phyloP scores from a whole-genome alignment of 208 protist genomes.

The Borovskyia barvae region DNA sequence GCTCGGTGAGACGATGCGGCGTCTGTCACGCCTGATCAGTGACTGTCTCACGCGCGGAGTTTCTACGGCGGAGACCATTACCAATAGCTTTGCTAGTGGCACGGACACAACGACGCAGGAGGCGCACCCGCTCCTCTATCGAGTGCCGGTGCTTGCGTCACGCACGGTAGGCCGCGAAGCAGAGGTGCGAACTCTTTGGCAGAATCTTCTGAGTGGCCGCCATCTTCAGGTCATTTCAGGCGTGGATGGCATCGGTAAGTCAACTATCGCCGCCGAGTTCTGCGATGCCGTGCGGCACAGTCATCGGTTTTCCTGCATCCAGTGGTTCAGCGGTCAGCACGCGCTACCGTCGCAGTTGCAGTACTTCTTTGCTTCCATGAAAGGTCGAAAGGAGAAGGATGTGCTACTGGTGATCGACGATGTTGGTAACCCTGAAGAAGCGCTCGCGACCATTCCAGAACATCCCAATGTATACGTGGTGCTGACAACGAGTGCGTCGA shows the following conservation, averaged over 20 bases:
- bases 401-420: constrained; percentile 86
- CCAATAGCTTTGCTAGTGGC: constrained; percentile 16
- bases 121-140: constrained; percentile 69
- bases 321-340: constrained; percentile 72
- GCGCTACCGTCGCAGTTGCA: constrained; percentile 32
- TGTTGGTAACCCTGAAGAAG: constrained; percentile 28
- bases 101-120: constrained; percentile 7
- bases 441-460: constrained; percentile 38
- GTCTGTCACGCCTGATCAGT: constrained; percentile 6
- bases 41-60: background rate
- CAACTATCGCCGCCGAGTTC: constrained; percentile 81
- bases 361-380: constrained; percentile 76
- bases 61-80: constrained; percentile 12
- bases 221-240: constrained; percentile 69
- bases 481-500: constrained; percentile 44
- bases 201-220: constrained; percentile 68
- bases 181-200: constrained; percentile 78
- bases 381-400: constrained; percentile 69
- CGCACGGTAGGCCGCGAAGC: constrained; percentile 60
- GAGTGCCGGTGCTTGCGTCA: constrained; percentile 47
- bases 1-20: constrained; percentile 8
- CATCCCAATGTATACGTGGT: constrained; percentile 69
- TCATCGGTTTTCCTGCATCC: constrained; percentile 83
- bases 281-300: constrained; percentile 67
- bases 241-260: constrained; percentile 86